A percentile compares a stretch with the other conserved stretches of the same genome.
Conservation (phyloP, 2,329 filamentous ascomycete genomes). For the Stenocarpella maydis region DNA sequence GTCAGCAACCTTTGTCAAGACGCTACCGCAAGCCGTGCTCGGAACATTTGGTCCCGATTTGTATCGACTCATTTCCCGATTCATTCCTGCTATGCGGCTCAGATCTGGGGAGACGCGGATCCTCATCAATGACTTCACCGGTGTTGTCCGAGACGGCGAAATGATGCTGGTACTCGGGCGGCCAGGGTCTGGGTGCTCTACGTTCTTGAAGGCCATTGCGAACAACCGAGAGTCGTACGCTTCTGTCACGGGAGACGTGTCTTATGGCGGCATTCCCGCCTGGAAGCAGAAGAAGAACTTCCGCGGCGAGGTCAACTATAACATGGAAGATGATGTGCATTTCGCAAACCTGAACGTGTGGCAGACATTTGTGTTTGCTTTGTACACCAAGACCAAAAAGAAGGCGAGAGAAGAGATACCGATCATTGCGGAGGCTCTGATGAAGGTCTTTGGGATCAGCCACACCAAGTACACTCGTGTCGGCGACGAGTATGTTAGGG, state of each 20-base stretch:
- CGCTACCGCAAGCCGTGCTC: constrained; percentile 75
- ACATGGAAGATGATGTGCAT: constrained; percentile 70
- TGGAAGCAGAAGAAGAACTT: constrained; percentile 60
- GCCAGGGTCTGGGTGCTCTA: constrained; percentile 65
- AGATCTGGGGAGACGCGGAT: constrained; percentile 31
- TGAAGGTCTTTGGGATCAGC: constrained; percentile 74
- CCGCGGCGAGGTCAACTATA: constrained; percentile 70
- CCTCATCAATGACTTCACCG: constrained; percentile 62
- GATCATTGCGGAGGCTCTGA: constrained; percentile 64
- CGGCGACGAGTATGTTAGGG: constrained; percentile 71
- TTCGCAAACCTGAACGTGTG: constrained; percentile 74
- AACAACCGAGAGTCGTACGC: constrained; percentile 74
- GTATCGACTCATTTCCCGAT: constrained; percentile 65
- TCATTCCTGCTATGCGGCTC: constrained; percentile 45
- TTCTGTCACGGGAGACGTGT: constrained; percentile 69
- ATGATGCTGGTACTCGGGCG: constrained; percentile 66
- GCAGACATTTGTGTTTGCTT: constrained; percentile 72
- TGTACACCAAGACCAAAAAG: constrained; percentile 70
- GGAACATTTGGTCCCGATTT: constrained; percentile 85
- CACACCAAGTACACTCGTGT: constrained; percentile 74
- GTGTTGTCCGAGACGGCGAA: constrained; percentile 62
- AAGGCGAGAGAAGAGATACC: constrained; percentile 68
- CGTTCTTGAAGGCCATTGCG: constrained; percentile 68
- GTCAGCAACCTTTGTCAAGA: constrained; percentile 73
- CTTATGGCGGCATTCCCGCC: constrained; percentile 62